Evolutionary conservation across 2,329 filamentous ascomycete species (phyloP).

Genomic region (Aspergillus cejpii): DNA sequence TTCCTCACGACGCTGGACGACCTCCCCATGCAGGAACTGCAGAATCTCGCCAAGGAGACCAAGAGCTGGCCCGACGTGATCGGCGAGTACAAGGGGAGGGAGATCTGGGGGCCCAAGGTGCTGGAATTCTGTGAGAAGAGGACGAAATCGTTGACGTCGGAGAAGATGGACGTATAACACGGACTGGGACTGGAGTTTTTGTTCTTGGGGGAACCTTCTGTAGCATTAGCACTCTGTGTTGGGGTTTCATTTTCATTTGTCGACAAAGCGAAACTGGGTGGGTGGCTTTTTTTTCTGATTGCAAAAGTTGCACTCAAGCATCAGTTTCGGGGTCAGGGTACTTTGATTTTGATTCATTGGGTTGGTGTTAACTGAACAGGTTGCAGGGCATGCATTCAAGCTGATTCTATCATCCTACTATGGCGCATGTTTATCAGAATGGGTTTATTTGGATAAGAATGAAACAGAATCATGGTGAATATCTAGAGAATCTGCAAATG

Average conservation of each 20-base stretch:
- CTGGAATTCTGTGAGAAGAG: slow-evolving; percentile 33
- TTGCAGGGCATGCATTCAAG: no score
- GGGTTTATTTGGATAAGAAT: no score
- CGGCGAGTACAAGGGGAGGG: slow-evolving; percentile 41
- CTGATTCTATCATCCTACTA: no score
- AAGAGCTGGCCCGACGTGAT: slow-evolving; percentile 43
- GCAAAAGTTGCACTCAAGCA: no score
- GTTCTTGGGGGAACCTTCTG: slow-evolving; percentile 4
- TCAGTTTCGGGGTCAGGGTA: no score
- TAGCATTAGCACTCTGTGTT: slow-evolving; percentile 15
- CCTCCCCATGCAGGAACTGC: slow-evolving; percentile 37
- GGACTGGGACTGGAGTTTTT: no score
- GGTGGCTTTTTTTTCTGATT: slow-evolving; percentile 23
- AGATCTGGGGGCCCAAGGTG: slow-evolving; percentile 39
- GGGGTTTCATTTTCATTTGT: slow-evolving; percentile 8
- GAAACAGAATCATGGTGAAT: no score
- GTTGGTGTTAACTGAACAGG: no score
- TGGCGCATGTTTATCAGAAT: no score
- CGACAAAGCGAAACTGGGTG: slow-evolving; percentile 15
- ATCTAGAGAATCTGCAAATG: background rate
- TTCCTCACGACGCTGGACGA: slow-evolving; percentile 39
- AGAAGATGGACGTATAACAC: slow-evolving; percentile 15
- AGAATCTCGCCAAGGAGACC: slow-evolving; percentile 41
- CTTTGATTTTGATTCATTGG: no score
- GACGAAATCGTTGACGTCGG: slow-evolving; percentile 7